Conservation (phyloP, 2,329 filamentous ascomycete species). For the Diplocarpon mali region DNA sequence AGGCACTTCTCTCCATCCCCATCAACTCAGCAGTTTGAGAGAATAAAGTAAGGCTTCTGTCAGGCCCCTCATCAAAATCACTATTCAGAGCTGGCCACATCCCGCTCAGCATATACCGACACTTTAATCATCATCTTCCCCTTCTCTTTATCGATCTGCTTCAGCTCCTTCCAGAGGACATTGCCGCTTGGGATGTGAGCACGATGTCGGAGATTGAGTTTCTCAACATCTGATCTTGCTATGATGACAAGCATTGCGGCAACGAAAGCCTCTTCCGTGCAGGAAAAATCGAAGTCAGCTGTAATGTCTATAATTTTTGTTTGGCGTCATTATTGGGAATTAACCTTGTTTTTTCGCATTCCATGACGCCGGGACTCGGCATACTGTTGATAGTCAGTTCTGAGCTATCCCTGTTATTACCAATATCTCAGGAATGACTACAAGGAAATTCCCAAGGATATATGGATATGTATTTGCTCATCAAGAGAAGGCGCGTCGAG, state of each 20-base stretch:
- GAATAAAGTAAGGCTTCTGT: background rate
- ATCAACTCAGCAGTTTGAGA: background rate
- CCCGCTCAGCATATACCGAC: slow-evolving; percentile 5
- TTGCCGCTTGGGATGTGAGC: slow-evolving; percentile 38
- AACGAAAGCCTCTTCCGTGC: slow-evolving; percentile 60
- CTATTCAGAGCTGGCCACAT: slow-evolving; percentile 14
- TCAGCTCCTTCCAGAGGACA: slow-evolving; percentile 49
- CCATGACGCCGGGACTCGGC: slow-evolving; percentile 50
- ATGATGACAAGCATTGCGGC: slow-evolving; percentile 51
- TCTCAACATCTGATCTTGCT: slow-evolving; percentile 15
- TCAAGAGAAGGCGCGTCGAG: slow-evolving; percentile 46
- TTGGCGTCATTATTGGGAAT: no score
- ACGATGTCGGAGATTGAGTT: slow-evolving; percentile 8
- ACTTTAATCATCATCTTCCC: slow-evolving; percentile 9
- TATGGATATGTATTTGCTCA: slow-evolving; percentile 35
- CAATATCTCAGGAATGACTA: background rate
- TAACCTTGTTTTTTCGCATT: no score
- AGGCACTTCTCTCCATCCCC: background rate
- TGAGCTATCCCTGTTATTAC: background rate
- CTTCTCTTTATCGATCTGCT: slow-evolving; percentile 47
- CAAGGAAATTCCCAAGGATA: background rate
- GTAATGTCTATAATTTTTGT: no score
- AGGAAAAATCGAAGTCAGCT: slow-evolving; percentile 56
- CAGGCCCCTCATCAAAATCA: slow-evolving; percentile 10
- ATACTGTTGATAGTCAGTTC: slow-evolving; percentile 31